A percentile compares a stretch with the other conserved stretches of the same genome.
Evolutionary conservation across 495 filamentous ascomycete species (phyloP).

Genomic region (Tuber brumale): DNA sequence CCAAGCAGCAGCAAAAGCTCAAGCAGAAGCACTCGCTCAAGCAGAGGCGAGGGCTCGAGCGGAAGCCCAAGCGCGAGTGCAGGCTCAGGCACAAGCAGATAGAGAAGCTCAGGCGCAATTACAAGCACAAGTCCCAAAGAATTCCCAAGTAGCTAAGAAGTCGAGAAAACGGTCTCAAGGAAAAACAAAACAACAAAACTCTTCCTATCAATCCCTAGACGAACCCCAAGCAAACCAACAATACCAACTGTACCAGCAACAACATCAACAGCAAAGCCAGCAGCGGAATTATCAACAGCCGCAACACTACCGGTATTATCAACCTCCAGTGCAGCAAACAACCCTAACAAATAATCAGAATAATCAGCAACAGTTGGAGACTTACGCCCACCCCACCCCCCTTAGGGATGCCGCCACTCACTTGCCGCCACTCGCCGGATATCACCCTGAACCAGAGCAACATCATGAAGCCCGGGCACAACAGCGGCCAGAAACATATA

Average conservation of each 20-base stretch:
- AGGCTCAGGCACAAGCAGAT: not conserved
- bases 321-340: not conserved
- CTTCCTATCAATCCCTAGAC: not conserved
- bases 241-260: not conserved
- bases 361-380: not conserved
- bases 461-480: conserved; percentile 3
- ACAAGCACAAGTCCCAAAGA: conserved; percentile 7
- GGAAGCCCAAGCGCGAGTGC: not conserved
- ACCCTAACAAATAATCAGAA: not conserved
- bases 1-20: conserved; percentile 5
- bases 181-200: conserved; percentile 6
- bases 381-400: not conserved
- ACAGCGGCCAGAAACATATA: conserved; percentile 1
- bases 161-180: conserved; percentile 2
- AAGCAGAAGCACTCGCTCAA: conserved; percentile 10
- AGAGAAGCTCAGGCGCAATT: not conserved
- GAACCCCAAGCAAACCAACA: not conserved
- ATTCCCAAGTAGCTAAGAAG: conserved; percentile 10
- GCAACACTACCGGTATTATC: not conserved
- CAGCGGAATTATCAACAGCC: not conserved
- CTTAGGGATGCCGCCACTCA: not conserved
- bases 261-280: not conserved
- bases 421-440: not conserved
- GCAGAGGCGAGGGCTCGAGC: conserved; percentile 10
- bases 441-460: not conserved